These are phyloP conservation scores for Gamsiella multidivaricata DNA, from an alignment of 192 early-diverging fungal genomes.

Conservation along the genomic window DNA sequence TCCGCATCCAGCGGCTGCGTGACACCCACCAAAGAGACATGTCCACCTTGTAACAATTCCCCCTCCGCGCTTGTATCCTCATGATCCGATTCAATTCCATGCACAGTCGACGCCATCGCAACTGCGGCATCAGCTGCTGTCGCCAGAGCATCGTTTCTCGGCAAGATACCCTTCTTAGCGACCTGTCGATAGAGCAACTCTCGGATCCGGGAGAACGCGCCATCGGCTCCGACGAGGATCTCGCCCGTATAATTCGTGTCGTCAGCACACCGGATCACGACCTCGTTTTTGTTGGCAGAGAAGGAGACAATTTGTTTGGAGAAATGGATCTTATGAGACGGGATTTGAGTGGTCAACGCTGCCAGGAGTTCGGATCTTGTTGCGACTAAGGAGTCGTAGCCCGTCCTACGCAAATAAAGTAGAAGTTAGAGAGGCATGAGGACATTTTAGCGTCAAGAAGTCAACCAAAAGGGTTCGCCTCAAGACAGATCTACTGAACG, in stretches of 20 bases:
- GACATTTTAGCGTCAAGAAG: background rate
- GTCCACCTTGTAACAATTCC: conserved; percentile 8
- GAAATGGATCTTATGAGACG: conserved; percentile 18
- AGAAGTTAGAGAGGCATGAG: background rate
- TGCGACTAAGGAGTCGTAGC: conserved; percentile 17
- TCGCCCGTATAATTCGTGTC: conserved; percentile 11
- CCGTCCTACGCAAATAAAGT: conserved; percentile 15
- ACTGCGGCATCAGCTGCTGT: conserved; percentile 8
- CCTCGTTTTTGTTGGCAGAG: conserved; percentile 17
- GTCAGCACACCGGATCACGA: conserved; percentile 30
- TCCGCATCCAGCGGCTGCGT: conserved; percentile 7
- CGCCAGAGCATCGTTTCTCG: conserved; percentile 24
- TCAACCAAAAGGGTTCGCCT: background rate
- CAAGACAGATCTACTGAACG: background rate
- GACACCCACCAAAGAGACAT: conserved; percentile 18
- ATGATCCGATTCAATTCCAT: no score
- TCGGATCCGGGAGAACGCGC: conserved; percentile 34
- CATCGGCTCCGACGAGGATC: conserved; percentile 44
- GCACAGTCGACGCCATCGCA: background rate
- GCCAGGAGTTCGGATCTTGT: conserved; percentile 15
- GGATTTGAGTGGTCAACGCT: conserved; percentile 16
- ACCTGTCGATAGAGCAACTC: conserved; percentile 20
- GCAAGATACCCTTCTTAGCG: conserved; percentile 36
- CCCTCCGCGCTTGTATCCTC: conserved; percentile 1
- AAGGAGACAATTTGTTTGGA: conserved; percentile 25